Base-by-base conservation (phyloP, 225 moss, liverwort and hornwort species). In the Physcomitrellopsis africana region DNA sequence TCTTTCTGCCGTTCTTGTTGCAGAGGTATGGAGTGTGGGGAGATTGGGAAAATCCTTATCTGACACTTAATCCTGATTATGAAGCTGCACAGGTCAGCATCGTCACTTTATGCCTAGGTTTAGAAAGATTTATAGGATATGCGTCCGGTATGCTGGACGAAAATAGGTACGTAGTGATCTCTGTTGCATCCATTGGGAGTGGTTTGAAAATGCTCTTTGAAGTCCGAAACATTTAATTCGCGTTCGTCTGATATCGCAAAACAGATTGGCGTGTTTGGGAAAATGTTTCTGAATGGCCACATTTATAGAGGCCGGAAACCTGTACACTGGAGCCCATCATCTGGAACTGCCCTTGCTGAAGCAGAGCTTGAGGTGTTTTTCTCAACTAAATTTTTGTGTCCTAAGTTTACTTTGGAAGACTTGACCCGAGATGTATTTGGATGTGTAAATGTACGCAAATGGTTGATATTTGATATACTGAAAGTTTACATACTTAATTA, bases 281-380 rank as follows among this genome's bases (percentile, higher is more conserved):
- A 89, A 82, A 97, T 97, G 97, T 85, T 94, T 43, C 70, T 97
- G 55, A 97, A 93, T 78, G 94, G 97, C 22, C 94, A 97, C 73
- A 97, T 97, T 24, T 97, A 94, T 76, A 81, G 97, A 79, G 97
- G 97, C 63, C 91, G 83, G 53, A 97, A 94, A 74, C 97, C 97
- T 81, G 94, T 97, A 24, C 92, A 97, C 60, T 97, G 97, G 97
- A 97, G 97, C 68, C 97, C 97, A 51, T 97, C 97, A 32, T 97
- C 97, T 51, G 84, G 89, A 77, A 97, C 97, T 24, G 97, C 97
- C 54, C 87, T 97, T 78, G 97, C 97, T 45, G 97, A 97, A 86
- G 97, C 97, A 60, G 97, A 97, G 89, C 97, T 97, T 81, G 97
- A 97, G 95, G 95, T 92, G 81, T 72, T 69, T 64, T 53, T 70